Evolutionary conservation across 129 eudicot species (phyloP), one percentile per base, ranked within the genome.

Genomic region (Rutidosis leptorrhynchoides): DNA sequence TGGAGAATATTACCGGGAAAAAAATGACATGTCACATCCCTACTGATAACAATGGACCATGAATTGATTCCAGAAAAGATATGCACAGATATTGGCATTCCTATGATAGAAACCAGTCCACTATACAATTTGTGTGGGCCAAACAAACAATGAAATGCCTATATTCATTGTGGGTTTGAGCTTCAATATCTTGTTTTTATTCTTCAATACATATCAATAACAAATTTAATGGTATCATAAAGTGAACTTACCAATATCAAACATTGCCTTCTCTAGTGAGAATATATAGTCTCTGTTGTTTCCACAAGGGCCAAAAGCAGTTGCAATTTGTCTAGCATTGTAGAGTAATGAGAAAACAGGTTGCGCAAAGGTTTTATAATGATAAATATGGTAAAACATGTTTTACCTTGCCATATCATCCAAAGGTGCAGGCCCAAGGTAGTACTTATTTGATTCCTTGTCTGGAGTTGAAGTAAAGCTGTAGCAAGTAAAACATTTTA

Each of bases 291-390:
- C 96, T 78, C 86, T 80, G 77, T 93, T 93, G 76, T 93, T 89
- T 33, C 99, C 99, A 43, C 96, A 89, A 0, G 99, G 99, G 55
- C 99, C 99, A 74, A 60, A 62, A n/a, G 99, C 99, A 35, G 95
- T 93, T 15, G 99, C 99, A 25, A 93, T 93, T 84, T 93, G 99
- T 87, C 95, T 88, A 58, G 33, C 62, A 62, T 55, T 32, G 57
- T 48, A n/a, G 12, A 43, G 2, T 22, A 25, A 15, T 17, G 67
- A 19, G 75, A 60, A 26, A 30, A 27, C 9, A 6, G 0, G 24
- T 54, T 15, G 10, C 23, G 10, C 62, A 25, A 62, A 23, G 8
- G 55, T 23, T 6, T 6, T 24, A 48, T 58, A 40, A 0, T n/a
- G n/a, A n/a, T n/a, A n/a, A n/a, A n/a, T n/a, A n/a, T n/a, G n/a